Conservation (phyloP, 495 filamentous ascomycete species). For the Collariella sp. region DNA sequence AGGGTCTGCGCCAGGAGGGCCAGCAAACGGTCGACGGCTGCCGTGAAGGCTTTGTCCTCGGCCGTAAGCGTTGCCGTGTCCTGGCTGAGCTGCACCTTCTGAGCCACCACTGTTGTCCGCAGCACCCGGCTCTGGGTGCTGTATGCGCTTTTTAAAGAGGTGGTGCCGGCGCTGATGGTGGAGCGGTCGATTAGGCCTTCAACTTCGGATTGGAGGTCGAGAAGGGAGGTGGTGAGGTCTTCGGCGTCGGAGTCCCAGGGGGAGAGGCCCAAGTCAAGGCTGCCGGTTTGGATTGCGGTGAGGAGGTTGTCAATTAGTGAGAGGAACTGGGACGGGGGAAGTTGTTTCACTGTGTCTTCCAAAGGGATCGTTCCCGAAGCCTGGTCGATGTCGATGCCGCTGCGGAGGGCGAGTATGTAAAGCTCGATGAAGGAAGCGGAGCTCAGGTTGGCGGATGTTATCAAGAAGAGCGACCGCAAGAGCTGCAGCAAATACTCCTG, state of each 20-base stretch:
- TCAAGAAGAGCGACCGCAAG: conserved; percentile 23
- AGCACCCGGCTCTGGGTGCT: conserved; percentile 61
- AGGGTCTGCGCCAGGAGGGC: conserved; percentile 50
- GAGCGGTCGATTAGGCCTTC: conserved; percentile 33
- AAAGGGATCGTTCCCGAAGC: conserved; percentile 19
- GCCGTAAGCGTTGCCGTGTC: conserved; percentile 65
- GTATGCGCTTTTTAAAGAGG: conserved; percentile 64
- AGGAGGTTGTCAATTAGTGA: conserved; percentile 28
- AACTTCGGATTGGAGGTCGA: conserved; percentile 31
- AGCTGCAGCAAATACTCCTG: conserved; percentile 20
- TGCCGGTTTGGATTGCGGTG: conserved; percentile 30
- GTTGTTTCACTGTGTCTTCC: conserved; percentile 34
- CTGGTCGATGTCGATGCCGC: conserved; percentile 25
- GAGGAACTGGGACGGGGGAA: conserved; percentile 34
- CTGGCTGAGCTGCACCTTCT: conserved; percentile 78
- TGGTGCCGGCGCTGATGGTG: conserved; percentile 34
- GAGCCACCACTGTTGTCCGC: conserved; percentile 76
- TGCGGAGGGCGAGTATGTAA: conserved; percentile 31
- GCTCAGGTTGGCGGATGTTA: conserved; percentile 10
- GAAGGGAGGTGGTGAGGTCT: conserved; percentile 29
- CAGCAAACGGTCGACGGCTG: conserved; percentile 59
- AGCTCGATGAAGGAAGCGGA: conserved; percentile 27
- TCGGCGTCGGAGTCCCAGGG: conserved; percentile 28
- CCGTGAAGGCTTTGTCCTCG: conserved; percentile 67
- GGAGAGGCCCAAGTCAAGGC: conserved; percentile 27